Conservation (phyloP, 345 rosid genomes). For the Salix udensis region DNA sequence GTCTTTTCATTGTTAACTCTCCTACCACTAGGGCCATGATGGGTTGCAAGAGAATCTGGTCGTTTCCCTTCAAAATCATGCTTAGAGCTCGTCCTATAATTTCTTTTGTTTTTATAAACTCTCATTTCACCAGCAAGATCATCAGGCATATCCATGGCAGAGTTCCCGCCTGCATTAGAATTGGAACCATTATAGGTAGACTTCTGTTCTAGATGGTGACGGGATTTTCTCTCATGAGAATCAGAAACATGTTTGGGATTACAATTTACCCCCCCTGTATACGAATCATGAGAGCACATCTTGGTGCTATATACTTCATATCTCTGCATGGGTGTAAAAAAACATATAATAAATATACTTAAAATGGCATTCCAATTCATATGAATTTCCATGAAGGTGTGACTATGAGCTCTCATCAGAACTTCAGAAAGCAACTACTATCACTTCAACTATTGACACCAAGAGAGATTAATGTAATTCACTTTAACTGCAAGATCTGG, state of each 20-base stretch:
- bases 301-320: conserved; percentile 39
- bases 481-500: not conserved
- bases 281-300: conserved; percentile 40
- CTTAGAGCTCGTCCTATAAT: conserved; percentile 38
- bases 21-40: conserved; percentile 29
- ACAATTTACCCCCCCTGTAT: conserved; percentile 36
- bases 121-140: conserved; percentile 41
- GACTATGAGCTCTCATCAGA: not conserved
- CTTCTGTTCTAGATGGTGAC: conserved; percentile 37
- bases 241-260: conserved; percentile 38
- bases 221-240: conserved; percentile 36
- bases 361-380: not conserved
- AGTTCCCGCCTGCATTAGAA: conserved; percentile 34
- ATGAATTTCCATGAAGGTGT: not conserved
- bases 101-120: conserved; percentile 30
- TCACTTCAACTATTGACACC: not conserved
- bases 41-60: conserved; percentile 35
- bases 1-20: conserved; percentile 29
- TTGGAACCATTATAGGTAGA: conserved; percentile 36
- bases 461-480: not conserved
- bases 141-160: conserved; percentile 36
- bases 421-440: not conserved
- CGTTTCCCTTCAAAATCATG: conserved; percentile 41
- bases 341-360: not conserved
- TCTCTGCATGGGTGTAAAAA: conserved; percentile 39